phyloP scores from a whole-genome alignment of 306 rosid species.

The Mucuna pruriens region DNA sequence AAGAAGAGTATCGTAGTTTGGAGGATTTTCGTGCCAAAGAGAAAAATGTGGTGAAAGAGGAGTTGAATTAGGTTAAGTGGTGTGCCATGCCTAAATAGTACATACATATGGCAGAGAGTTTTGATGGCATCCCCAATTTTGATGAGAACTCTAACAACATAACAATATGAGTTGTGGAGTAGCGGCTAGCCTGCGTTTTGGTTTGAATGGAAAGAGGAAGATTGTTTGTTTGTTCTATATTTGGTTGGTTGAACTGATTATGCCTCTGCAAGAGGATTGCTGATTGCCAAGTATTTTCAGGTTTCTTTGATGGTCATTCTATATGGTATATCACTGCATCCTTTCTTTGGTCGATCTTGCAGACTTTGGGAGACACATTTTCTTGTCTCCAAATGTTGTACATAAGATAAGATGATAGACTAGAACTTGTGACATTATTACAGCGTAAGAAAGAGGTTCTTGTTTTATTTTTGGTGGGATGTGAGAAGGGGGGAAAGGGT shows the following conservation, averaged over 20 bases:
- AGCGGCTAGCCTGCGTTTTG: constrained; percentile 56
- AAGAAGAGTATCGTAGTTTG: constrained; percentile 78
- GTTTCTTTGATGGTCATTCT: constrained; percentile 53
- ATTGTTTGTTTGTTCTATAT: constrained; percentile 56
- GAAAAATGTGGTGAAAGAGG: constrained; percentile 54
- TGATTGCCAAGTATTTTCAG: constrained; percentile 50
- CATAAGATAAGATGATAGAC: constrained; percentile 59
- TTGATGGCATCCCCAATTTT: constrained; percentile 61
- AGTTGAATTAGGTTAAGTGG: constrained; percentile 37
- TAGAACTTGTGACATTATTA: constrained; percentile 36
- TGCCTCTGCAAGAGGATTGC: constrained; percentile 54
- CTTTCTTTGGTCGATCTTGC: constrained; percentile 56
- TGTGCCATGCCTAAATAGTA: constrained; percentile 36
- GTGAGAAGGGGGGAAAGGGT: constrained; percentile 11
- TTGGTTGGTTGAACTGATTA: constrained; percentile 47
- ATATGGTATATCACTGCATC: constrained; percentile 41
- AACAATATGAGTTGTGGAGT: constrained; percentile 48
- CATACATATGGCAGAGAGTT: constrained; percentile 39
- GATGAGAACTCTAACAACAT: constrained; percentile 52
- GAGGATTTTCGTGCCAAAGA: constrained; percentile 88
- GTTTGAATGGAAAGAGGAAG: constrained; percentile 56
- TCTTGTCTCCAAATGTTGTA: constrained; percentile 60
- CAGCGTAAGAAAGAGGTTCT: constrained; percentile 27
- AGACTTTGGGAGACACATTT: constrained; percentile 57
- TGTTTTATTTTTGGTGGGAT: constrained; percentile 28